phyloP scores from a whole-genome alignment of 2,329 filamentous ascomycete species.

The Aspergillus latus region DNA sequence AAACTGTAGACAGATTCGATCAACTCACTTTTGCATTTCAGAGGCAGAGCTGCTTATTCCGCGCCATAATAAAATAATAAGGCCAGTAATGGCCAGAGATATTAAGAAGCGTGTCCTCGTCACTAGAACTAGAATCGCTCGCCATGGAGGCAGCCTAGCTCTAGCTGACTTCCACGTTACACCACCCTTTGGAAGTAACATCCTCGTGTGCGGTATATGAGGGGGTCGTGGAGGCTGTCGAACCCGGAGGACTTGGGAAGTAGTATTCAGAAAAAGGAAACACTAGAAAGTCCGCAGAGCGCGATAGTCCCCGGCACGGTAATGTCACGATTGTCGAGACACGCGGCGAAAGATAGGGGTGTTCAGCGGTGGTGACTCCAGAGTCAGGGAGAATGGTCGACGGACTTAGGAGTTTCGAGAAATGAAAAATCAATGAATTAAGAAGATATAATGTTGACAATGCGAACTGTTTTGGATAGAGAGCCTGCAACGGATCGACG shows the following conservation, averaged over 20 bases:
- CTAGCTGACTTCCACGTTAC: slow-evolving; percentile 90
- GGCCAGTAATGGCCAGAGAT: slow-evolving; percentile 66
- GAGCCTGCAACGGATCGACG: slow-evolving; percentile 6
- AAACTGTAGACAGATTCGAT: slow-evolving; percentile 1
- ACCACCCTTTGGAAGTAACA: slow-evolving; percentile 89
- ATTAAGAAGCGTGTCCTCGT: slow-evolving; percentile 77
- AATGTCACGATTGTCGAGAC: neutral
- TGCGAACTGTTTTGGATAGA: slow-evolving; percentile 4
- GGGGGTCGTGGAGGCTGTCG: slow-evolving; percentile 3
- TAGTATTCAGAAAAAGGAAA: neutral
- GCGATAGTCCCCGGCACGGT: slow-evolving; percentile 17
- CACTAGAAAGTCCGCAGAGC: slow-evolving; percentile 14
- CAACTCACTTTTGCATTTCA: slow-evolving; percentile 82
- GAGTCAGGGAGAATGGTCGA: neutral
- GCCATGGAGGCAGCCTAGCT: slow-evolving; percentile 72
- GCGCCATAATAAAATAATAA: slow-evolving; percentile 83
- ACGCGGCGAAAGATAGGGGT: slow-evolving; percentile 6
- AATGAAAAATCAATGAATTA: neutral
- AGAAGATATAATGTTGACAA: neutral
- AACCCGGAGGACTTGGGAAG: neutral
- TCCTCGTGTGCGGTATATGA: slow-evolving; percentile 43
- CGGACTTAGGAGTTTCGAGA: neutral
- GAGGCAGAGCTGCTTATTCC: slow-evolving; percentile 75
- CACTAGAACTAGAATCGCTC: slow-evolving; percentile 68
- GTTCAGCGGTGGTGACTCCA: neutral